Percentiles rank a stretch among this genome's conserved stretches.
These are phyloP conservation scores for Sarocladiaceae sp. DNA, from an alignment of 2,329 filamentous ascomycete species.

Conservation along the genomic window DNA sequence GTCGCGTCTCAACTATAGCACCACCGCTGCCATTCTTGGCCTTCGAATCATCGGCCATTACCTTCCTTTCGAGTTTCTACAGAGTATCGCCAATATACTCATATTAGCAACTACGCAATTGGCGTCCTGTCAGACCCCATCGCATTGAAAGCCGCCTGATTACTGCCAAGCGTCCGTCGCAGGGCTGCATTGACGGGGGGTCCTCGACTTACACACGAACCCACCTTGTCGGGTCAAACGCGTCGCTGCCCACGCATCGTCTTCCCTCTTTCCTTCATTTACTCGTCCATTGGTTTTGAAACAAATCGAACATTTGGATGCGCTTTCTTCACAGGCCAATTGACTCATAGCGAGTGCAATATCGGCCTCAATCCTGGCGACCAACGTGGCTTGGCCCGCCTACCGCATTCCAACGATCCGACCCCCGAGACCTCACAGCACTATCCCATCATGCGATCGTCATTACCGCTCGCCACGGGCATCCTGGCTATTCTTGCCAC, in stretches of 20 bases:
- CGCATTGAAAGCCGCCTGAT: not conserved
- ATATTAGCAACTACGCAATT: not conserved
- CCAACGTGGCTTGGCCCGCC: not conserved
- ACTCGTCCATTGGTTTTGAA: too few relatives aligned
- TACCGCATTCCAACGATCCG: constrained; percentile 6
- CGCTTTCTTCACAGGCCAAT: not conserved
- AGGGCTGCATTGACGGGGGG: constrained; percentile 4
- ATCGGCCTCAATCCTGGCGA: not conserved
- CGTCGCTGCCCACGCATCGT: not conserved
- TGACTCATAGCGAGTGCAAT: not conserved
- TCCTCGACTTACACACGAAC: not conserved
- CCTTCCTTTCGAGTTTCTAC: not conserved
- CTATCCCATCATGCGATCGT: not conserved
- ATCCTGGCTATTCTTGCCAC: not conserved
- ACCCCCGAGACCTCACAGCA: not conserved
- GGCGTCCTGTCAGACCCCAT: constrained; percentile 1
- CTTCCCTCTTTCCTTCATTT: not conserved
- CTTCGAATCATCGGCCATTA: not conserved
- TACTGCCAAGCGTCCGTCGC: not conserved
- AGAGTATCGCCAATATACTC: not conserved
- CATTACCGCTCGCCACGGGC: not conserved
- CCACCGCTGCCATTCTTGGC: not conserved
- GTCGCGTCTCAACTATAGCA: constrained; percentile 5
- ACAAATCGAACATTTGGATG: not conserved
- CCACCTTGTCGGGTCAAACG: not conserved